Evolutionary conservation across 1,139 yeast species (phyloP), one percentile per base, ranked within the genome.

Genomic region (Sugiyamaella castrensis): DNA sequence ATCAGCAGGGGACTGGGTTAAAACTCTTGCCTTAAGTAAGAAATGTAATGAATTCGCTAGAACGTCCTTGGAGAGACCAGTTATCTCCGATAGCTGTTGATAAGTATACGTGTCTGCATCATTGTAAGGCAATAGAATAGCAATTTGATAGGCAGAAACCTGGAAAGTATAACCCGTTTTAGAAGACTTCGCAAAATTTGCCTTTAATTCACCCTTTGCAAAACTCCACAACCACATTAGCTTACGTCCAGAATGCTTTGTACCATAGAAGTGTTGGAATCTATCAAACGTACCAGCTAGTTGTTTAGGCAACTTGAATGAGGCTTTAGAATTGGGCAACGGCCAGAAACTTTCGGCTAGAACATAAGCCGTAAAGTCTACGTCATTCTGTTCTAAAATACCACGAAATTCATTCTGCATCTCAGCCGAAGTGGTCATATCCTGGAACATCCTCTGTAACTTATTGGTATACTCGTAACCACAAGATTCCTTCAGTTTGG

Each of bases 191-290:
- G 92, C 80, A 56, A 89, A 77, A 63, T 87, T 86, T n/a, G 95
- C 96, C 67, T 82, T 86, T 48, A 94, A 71, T 65, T 94, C 99
- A 55, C 95, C 95, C 68, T 94, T 86, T 40, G 95, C 88, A 64
- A 88, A 82, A 59, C 88, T 87, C 97, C 98, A 94, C 52, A 92
- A 76, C 98, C 98, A 94, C 63, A 87, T 85, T 61, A 94, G 78
- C 57, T 88, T 83, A 66, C 98, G 79, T 11, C 98, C 98, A 53
- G 76, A 80, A 66, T 92, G 97, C 61, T 86, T 86, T 41, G 76
- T 72, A 43, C 80, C 76, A 65, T 92, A 94, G 53, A 85, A 77
- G 40, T 77, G 75, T 52, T 81, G 81, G 51, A 92, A 82, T 53
- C 80, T 78, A 45, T 82, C 80, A 59, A 85, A 81, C 1, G 94